Conservation (phyloP, 1,139 yeast species). For the Suhomyces choctaworum region DNA sequence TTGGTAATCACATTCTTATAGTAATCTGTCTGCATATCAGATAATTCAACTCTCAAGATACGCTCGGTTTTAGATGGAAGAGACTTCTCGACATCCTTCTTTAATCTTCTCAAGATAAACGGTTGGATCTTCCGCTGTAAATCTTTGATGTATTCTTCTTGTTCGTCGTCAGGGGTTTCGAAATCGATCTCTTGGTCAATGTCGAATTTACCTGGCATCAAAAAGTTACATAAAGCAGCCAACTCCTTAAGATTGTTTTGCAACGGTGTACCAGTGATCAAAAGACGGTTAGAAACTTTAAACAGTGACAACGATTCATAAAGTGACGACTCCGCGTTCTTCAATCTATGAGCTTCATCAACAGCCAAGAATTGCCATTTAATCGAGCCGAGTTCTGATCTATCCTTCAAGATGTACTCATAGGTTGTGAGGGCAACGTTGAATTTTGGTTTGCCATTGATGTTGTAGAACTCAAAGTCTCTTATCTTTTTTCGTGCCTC, state of each 20-base stretch:
- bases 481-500: constrained; percentile 80
- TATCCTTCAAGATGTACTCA: constrained; percentile 91
- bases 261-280: constrained; percentile 97
- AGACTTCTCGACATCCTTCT: constrained; percentile 96
- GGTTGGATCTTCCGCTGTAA: constrained; percentile 86
- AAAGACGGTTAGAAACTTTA: constrained; percentile 76
- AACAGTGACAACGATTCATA: constrained; percentile 86
- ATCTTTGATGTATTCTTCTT: constrained; percentile 84
- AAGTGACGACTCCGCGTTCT: constrained; percentile 89
- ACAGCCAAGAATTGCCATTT: constrained; percentile 98
- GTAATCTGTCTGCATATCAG: constrained; percentile 93
- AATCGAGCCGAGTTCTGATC: constrained; percentile 72
- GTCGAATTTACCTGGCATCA: constrained; percentile 90
- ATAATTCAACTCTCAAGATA: constrained; percentile 88
- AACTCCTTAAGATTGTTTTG: constrained; percentile 94
- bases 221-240: constrained; percentile 90
- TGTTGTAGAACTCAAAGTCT: constrained; percentile 76
- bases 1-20: constrained; percentile 90
- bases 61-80: constrained; percentile 94
- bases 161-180: constrained; percentile 82
- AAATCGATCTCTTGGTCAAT: constrained; percentile 93
- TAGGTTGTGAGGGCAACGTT: constrained; percentile 89
- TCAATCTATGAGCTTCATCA: constrained; percentile 96
- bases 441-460: constrained; percentile 67
- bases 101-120: constrained; percentile 84